Percentiles rank a stretch among this genome's conserved stretches.
phyloP scores from a whole-genome alignment of 2,329 filamentous ascomycete genomes.

The Xylaria digitata region DNA sequence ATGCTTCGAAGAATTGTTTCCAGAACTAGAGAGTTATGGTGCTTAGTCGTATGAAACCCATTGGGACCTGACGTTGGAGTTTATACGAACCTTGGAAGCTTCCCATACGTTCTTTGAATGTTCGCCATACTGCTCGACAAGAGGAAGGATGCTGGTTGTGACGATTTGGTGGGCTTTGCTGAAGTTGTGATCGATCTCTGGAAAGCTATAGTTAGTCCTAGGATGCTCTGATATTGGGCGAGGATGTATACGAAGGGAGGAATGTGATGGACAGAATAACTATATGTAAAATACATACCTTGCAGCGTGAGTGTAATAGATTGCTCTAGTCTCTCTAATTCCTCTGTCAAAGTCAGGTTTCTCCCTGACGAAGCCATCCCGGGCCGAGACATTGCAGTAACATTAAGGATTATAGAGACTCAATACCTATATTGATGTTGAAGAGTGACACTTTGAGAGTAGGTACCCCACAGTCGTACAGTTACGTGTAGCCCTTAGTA shows the following conservation, averaged over 20 bases:
- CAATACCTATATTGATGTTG: constrained; percentile 13
- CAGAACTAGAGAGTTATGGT: constrained; percentile 75
- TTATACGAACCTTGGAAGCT: constrained; percentile 79
- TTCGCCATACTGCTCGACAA: constrained; percentile 95
- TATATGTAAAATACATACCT: constrained; percentile 67
- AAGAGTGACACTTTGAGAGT: constrained; percentile 1
- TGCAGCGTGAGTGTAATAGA: constrained; percentile 96
- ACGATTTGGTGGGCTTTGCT: constrained; percentile 96
- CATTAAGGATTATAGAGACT: constrained; percentile 2
- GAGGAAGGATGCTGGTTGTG: constrained; percentile 88
- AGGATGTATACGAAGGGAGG: background rate
- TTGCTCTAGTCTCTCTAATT: constrained; percentile 95
- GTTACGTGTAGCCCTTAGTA: background rate
- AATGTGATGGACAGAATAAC: background rate
- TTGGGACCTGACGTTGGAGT: constrained; percentile 12
- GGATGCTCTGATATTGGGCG: background rate
- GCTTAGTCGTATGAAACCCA: constrained; percentile 26
- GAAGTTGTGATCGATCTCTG: constrained; percentile 99
- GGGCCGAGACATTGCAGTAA: constrained; percentile 60
- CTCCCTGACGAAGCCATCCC: constrained; percentile 60
- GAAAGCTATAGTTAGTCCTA: constrained; percentile 14
- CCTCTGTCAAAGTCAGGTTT: constrained; percentile 85
- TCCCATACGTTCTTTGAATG: constrained; percentile 97
- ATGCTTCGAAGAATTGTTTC: constrained; percentile 99
- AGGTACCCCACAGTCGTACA: background rate